A percentile compares a stretch with the other conserved stretches of the same genome.
Evolutionary conservation across 2,329 filamentous ascomycete genomes (phyloP).

Genomic region (Monilinia fructicola): DNA sequence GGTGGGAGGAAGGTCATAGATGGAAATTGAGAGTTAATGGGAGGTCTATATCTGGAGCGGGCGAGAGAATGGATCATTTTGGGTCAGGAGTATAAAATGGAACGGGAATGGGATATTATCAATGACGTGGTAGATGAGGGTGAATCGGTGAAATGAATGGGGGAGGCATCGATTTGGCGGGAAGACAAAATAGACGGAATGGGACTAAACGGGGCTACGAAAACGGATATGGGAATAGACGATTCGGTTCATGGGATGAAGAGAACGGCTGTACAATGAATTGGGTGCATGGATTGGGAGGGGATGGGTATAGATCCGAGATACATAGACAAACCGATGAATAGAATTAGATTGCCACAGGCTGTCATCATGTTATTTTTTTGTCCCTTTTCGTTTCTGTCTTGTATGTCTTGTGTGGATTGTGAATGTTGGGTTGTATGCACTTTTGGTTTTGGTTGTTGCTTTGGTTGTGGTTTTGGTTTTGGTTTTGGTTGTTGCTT

Average conservation of each 20-base stretch:
- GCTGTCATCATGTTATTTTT: too few species aligned
- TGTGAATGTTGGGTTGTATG: not conserved
- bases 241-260: too few species aligned
- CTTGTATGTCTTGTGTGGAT: not conserved
- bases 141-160: not conserved
- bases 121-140: not conserved
- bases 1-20: not conserved
- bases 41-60: too few species aligned
- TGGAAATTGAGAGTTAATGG: not conserved
- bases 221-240: not conserved
- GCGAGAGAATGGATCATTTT: not conserved
- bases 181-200: not conserved
- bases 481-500: not conserved
- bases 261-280: not conserved
- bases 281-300: not conserved
- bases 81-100: not conserved
- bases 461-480: not conserved
- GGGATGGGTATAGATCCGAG: not conserved
- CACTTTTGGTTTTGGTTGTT: not conserved
- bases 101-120: not conserved
- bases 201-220: not conserved
- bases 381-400: not conserved
- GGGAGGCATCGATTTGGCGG: not conserved
- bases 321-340: not conserved
- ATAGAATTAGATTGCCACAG: slow-evolving; percentile 3